phyloP scores from a whole-genome alignment of 1,139 yeast genomes.

The Suhomyces guaymorum region DNA sequence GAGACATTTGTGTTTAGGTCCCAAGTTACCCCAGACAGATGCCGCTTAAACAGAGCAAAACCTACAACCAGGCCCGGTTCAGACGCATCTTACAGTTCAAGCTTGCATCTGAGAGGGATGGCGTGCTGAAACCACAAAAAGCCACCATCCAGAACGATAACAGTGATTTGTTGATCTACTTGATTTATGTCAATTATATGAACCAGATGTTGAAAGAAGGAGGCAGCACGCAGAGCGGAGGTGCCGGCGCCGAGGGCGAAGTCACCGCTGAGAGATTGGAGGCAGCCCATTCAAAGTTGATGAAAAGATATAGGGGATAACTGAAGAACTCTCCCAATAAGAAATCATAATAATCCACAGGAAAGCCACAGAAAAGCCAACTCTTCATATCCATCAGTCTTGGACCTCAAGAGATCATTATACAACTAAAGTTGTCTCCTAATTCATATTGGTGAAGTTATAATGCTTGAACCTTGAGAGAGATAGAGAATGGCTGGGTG shows the following conservation, averaged over 20 bases:
- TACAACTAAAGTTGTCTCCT: too few relatives aligned
- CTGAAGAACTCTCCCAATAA: too few relatives aligned
- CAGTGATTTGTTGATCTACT: conserved; percentile 46
- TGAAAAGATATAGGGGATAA: conserved; percentile 32
- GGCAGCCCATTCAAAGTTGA: conserved; percentile 23
- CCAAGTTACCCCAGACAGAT: neutral
- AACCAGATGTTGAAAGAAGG: conserved; percentile 39
- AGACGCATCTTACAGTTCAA: conserved; percentile 22
- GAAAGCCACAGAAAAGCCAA: too few relatives aligned
- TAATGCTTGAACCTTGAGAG: too few relatives aligned
- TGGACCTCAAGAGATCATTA: too few relatives aligned
- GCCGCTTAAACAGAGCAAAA: conserved; percentile 15
- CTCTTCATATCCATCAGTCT: too few relatives aligned
- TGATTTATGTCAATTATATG: conserved; percentile 50
- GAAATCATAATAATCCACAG: too few relatives aligned
- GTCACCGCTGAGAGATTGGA: conserved; percentile 20
- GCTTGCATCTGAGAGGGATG: conserved; percentile 3
- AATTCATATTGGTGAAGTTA: too few relatives aligned
- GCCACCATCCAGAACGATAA: conserved; percentile 36
- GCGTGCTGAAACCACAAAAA: conserved; percentile 6
- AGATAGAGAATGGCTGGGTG: too few relatives aligned
- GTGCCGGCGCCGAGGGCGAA: conserved; percentile 30
- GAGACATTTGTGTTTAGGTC: neutral
- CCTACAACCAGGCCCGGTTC: conserved; percentile 24
- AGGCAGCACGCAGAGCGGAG: conserved; percentile 35